A percentile compares a stretch with the other conserved stretches of the same genome.
These are phyloP conservation scores for Filobasidium wieringae DNA, from an alignment of 768 basidiomycete species.

Conservation along the genomic window DNA sequence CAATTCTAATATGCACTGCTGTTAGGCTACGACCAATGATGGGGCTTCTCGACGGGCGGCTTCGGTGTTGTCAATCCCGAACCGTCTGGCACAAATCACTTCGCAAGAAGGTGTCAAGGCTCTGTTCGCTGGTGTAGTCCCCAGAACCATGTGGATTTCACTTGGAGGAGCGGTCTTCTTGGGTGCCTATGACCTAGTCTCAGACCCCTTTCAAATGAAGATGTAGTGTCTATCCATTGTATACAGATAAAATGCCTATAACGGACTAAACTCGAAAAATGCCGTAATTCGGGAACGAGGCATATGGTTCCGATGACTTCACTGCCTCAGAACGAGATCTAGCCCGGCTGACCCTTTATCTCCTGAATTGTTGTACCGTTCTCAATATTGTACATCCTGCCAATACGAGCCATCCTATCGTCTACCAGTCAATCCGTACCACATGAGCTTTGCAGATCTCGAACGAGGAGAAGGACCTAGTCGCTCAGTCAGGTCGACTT, in stretches of 20 bases:
- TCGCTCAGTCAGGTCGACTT: constrained; percentile 21
- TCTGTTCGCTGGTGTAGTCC: constrained; percentile 75
- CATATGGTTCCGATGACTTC: too few species aligned
- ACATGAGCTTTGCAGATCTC: constrained; percentile 36
- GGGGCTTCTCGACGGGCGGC: constrained; percentile 2
- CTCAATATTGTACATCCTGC: too few species aligned
- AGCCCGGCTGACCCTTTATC: too few species aligned
- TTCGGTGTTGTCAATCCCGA: constrained; percentile 45
- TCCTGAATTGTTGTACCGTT: too few species aligned
- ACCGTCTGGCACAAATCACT: constrained; percentile 58
- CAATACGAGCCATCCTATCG: too few species aligned
- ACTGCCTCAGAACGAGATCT: too few species aligned
- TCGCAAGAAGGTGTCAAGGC: constrained; percentile 57
- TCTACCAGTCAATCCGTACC: too few species aligned
- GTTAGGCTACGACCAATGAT: neutral
- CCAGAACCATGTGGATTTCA: constrained; percentile 91
- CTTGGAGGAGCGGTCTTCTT: constrained; percentile 93
- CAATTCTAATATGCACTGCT: neutral
- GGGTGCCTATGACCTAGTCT: constrained; percentile 66
- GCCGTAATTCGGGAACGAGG: too few species aligned
- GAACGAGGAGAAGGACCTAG: constrained; percentile 31
- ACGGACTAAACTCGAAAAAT: too few species aligned
- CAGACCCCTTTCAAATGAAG: neutral
- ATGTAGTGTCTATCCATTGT: too few species aligned
- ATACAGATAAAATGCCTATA: too few species aligned